Base-by-base conservation (phyloP, 371 early-diverging fungal genomes). In the Aphelidium insulamus region DNA sequence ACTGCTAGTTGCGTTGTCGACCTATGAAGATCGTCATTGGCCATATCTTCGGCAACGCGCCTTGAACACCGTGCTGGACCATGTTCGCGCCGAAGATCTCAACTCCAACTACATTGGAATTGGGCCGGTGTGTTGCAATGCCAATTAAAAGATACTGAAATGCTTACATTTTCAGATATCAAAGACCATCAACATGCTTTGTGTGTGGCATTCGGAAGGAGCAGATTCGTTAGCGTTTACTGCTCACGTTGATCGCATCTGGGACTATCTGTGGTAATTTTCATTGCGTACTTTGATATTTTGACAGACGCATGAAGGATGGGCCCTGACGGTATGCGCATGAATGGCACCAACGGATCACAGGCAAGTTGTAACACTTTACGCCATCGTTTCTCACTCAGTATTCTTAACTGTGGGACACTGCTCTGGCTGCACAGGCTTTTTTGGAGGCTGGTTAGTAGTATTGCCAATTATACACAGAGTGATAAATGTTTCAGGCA, bases 381-480 rank as follows among this genome's bases (percentile, higher is more conserved):
- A n/a, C n/a, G n/a, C n/a, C n/a, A n/a, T n/a, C n/a, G n/a, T n/a
- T n/a, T n/a, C n/a, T n/a, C n/a, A n/a, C n/a, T n/a, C n/a, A n/a
- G n/a, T n/a, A n/a, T n/a, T n/a, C n/a, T n/a, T n/a, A n/a, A 50
- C 60, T 91, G 18, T 95, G 97, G 97, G 94, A 95, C 52, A 73
- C 87, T 4, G 70, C 84, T 0, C 79, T 92, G 49, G 57, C 71
- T 21, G 71, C 69, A 10, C 88, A 88, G 41, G 91, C 88, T 0
- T 41, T 62, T 2, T 48, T 69, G 9, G 83, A 80, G 33, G 46
- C 70, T 4, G 64, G 46, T 23, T 14, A 25, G 15, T 3, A 33
- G n/a, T 34, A 34, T n/a, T 34, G 10, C 20, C 17, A n/a, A 17
- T 34, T 34, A n/a, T 34, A 32, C 12, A n/a, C n/a, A n/a, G n/a